Evolutionary conservation across 768 basidiomycete species (phyloP).

Genomic region (Epithele typhae): DNA sequence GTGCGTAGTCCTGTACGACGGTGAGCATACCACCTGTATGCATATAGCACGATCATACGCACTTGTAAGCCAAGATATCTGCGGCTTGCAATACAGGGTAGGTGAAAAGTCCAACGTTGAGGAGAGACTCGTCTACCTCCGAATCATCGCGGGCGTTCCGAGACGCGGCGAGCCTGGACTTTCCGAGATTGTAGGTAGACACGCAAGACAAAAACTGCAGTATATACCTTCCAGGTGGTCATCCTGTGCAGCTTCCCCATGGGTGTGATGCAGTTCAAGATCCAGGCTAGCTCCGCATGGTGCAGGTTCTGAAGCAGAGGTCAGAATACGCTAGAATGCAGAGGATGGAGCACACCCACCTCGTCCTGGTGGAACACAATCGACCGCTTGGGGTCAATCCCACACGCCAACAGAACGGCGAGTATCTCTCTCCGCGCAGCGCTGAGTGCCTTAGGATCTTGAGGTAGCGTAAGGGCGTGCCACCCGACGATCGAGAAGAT

Average conservation of each 20-base stretch:
- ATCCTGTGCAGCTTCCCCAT: constrained; percentile 81
- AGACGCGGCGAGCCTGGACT: constrained; percentile 74
- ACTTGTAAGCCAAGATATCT: constrained; percentile 87
- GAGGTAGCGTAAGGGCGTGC: constrained; percentile 92
- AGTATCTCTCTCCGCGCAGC: constrained; percentile 71
- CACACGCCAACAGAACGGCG: constrained; percentile 79
- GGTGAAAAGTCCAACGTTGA: constrained; percentile 84
- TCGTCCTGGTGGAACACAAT: constrained; percentile 88
- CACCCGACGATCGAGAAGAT: constrained; percentile 90
- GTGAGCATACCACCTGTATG: too few species aligned
- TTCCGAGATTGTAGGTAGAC: neutral
- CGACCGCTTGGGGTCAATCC: constrained; percentile 72
- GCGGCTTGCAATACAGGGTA: constrained; percentile 94
- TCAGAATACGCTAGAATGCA: too few species aligned
- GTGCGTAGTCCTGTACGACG: constrained; percentile 60
- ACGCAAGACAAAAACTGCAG: too few species aligned
- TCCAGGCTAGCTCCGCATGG: constrained; percentile 88
- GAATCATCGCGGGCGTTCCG: constrained; percentile 72
- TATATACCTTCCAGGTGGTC: constrained; percentile 92
- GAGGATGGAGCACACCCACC: constrained; percentile 40
- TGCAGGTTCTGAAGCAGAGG: constrained; percentile 56
- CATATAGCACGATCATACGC: constrained; percentile 15
- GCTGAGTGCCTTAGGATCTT: constrained; percentile 63
- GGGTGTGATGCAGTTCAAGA: constrained; percentile 79
- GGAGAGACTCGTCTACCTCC: constrained; percentile 74